Percentiles rank a stretch among this genome's conserved stretches.
Evolutionary conservation across 139 green algal species (phyloP).

Genomic region (Chlamydomonas schloesseri): DNA sequence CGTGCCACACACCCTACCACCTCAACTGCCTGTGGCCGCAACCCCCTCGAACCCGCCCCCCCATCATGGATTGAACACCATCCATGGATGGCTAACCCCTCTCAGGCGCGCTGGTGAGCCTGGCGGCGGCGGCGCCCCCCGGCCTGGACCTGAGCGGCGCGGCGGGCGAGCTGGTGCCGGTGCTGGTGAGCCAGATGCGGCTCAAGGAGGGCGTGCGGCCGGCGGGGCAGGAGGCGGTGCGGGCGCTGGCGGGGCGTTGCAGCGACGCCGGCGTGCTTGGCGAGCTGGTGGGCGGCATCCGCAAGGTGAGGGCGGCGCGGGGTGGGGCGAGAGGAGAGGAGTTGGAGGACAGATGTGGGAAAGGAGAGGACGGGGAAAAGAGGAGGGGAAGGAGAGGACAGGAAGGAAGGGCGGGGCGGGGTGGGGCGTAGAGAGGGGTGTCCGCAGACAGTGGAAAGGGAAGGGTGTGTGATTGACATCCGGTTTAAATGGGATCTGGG

Average conservation of each 20-base stretch:
- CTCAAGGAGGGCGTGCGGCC: slow-evolving; percentile 52
- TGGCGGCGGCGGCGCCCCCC: slow-evolving; percentile 49
- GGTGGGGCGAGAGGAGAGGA: neutral
- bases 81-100: no score
- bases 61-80: no score
- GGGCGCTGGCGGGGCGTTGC: slow-evolving; percentile 55
- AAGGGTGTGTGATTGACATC: no score
- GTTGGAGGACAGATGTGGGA: neutral
- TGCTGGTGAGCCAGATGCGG: slow-evolving; percentile 67
- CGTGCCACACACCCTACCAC: no score
- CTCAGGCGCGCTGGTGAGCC: slow-evolving; percentile 15
- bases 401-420: neutral
- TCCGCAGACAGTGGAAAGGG: no score
- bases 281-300: slow-evolving; percentile 48
- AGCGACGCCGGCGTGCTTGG: slow-evolving; percentile 49
- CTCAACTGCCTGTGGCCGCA: no score
- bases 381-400: neutral
- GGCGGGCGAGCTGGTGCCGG: slow-evolving; percentile 64
- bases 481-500: no score
- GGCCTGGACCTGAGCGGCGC: slow-evolving; percentile 60
- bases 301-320: slow-evolving; percentile 11
- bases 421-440: no score
- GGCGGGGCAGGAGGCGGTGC: slow-evolving; percentile 56
- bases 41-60: no score
- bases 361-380: neutral